These are phyloP conservation scores for Ustilago shanxiensis DNA, from an alignment of 1,284 basidiomycete species.

Conservation along the genomic window DNA sequence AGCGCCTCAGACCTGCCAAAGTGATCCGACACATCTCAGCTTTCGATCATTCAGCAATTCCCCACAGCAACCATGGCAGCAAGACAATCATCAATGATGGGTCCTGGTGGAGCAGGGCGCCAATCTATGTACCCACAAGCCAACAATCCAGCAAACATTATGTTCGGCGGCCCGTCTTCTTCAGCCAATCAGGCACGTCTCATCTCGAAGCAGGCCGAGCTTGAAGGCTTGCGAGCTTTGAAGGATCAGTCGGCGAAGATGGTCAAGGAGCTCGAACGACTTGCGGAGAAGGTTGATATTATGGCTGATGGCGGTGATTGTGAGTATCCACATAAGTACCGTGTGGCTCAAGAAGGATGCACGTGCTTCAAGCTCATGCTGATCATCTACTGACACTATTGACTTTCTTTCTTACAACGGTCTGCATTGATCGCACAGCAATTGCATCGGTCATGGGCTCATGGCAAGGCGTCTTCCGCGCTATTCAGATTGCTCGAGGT, in stretches of 20 bases:
- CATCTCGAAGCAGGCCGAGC: constrained; percentile 63
- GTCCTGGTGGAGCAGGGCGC: constrained; percentile 25
- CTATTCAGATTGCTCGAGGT: constrained; percentile 66
- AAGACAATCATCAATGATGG: constrained; percentile 34
- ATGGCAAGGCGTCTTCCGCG: constrained; percentile 68
- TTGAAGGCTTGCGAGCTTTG: constrained; percentile 62
- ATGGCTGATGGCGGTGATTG: constrained; percentile 64
- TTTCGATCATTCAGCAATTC: no score
- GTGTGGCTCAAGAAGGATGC: no score
- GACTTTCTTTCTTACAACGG: neutral
- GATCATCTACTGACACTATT: neutral
- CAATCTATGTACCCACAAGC: constrained; percentile 47
- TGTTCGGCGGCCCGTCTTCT: constrained; percentile 47
- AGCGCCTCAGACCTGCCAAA: no score
- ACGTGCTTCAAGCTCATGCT: no score
- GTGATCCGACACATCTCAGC: no score
- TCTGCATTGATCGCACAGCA: constrained; percentile 26
- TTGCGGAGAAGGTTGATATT: constrained; percentile 61
- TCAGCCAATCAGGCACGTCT: constrained; percentile 53
- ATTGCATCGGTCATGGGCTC: constrained; percentile 64
- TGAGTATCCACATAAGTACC: constrained; percentile 37
- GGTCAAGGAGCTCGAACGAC: constrained; percentile 58
- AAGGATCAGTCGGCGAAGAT: constrained; percentile 63
- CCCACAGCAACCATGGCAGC: constrained; percentile 31
- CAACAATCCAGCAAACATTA: constrained; percentile 28